Evolutionary conservation across 345 rosid genomes (phyloP).

Genomic region (Gossypium thurberi): DNA sequence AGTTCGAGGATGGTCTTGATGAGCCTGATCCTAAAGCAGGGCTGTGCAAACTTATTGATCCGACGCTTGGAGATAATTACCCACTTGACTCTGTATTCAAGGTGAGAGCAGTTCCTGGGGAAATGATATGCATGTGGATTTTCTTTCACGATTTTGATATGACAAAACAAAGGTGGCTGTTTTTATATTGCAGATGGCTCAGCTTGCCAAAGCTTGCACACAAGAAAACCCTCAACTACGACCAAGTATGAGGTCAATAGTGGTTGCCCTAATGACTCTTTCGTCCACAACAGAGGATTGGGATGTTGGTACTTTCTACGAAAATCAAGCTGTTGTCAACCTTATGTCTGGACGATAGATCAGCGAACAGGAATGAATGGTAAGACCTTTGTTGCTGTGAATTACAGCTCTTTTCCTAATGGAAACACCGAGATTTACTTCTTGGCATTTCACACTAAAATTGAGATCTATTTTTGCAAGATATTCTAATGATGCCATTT

Average conservation of each 20-base stretch:
- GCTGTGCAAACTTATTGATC: slow-evolving; percentile 55
- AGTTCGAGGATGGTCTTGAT: slow-evolving; percentile 74
- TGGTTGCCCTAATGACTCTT: slow-evolving; percentile 80
- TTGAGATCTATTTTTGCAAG: not conserved
- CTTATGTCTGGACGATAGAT: slow-evolving; percentile 66
- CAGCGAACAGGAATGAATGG: not conserved
- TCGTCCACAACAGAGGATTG: slow-evolving; percentile 78
- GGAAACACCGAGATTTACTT: not conserved
- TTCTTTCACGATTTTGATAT: not conserved
- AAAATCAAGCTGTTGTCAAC: slow-evolving; percentile 59
- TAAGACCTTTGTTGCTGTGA: not conserved
- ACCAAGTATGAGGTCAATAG: slow-evolving; percentile 85
- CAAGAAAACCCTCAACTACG: slow-evolving; percentile 71
- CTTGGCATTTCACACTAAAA: not conserved
- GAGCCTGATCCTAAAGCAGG: slow-evolving; percentile 54
- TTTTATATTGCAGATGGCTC: slow-evolving; percentile 61
- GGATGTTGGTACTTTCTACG: slow-evolving; percentile 65
- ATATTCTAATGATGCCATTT: not conserved
- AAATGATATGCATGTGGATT: not conserved
- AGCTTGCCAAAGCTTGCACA: slow-evolving; percentile 82
- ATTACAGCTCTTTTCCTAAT: not conserved
- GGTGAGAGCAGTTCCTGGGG: slow-evolving; percentile 32
- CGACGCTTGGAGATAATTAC: slow-evolving; percentile 64
- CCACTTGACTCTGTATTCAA: slow-evolving; percentile 65
- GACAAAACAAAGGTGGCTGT: slow-evolving; percentile 1